These are phyloP conservation scores for Danielia reshetovae DNA, from an alignment of 805 yeast genomes.

Conservation along the genomic window DNA sequence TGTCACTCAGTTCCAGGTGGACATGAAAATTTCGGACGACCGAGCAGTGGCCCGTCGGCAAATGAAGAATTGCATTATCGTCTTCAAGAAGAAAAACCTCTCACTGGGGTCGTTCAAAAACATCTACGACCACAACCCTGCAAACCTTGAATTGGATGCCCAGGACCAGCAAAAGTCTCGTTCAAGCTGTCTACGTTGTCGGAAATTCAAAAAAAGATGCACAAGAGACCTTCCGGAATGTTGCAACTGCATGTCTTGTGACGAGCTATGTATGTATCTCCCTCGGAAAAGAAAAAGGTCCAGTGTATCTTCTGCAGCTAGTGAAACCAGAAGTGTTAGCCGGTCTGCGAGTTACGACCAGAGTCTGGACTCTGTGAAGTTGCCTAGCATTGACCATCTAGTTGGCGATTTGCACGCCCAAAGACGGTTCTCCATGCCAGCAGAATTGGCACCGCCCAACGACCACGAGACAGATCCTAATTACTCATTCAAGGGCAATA, in stretches of 20 bases:
- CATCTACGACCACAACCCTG: constrained; percentile 20
- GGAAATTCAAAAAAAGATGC: constrained; percentile 29
- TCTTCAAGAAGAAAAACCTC: constrained; percentile 27
- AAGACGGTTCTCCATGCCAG: constrained; percentile 3
- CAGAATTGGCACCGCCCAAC: no score
- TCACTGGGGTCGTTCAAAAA: constrained; percentile 10
- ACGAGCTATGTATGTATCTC: constrained; percentile 25
- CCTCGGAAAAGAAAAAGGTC: constrained; percentile 19
- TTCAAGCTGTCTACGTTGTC: constrained; percentile 29
- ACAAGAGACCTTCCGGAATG: constrained; percentile 31
- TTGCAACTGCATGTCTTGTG: constrained; percentile 25
- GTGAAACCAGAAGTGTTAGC: neutral
- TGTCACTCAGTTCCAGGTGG: constrained; percentile 21
- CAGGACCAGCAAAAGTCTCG: constrained; percentile 20
- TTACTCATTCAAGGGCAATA: no score
- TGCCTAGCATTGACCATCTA: constrained; percentile 5
- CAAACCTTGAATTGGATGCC: constrained; percentile 18
- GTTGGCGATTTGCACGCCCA: neutral
- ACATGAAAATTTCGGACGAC: constrained; percentile 2
- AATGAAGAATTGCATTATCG: constrained; percentile 19
- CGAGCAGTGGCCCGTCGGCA: constrained; percentile 2
- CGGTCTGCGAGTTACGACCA: neutral
- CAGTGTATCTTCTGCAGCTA: neutral
- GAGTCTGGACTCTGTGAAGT: constrained; percentile 2
- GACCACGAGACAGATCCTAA: no score